A percentile compares a stretch with the other conserved stretches of the same genome.
Conservation (phyloP, 352 stramenopile genomes). For the Globisporangium polare region DNA sequence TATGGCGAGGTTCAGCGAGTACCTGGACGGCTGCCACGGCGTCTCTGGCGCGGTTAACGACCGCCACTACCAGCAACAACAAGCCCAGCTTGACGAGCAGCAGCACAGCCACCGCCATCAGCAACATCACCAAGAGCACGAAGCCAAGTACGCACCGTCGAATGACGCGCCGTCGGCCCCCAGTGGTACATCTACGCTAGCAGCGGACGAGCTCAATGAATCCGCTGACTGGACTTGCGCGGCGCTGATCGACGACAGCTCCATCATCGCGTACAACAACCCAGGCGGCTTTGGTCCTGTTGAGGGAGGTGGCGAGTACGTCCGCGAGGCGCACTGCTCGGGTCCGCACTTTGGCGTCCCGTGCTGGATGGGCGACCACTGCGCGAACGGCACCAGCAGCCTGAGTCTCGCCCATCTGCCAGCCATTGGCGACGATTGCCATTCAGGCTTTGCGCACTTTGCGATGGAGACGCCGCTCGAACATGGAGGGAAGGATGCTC, state of each 20-base stretch:
- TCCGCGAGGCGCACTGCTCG: slow-evolving; percentile 1
- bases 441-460: background rate
- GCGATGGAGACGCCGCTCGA: slow-evolving; percentile 2
- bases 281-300: background rate
- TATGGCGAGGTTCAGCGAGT: slow-evolving; percentile 10
- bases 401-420: background rate
- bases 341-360: slow-evolving; percentile 7
- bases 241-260: background rate
- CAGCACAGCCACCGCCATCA: background rate
- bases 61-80: background rate
- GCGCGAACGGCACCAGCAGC: background rate
- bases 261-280: background rate
- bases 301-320: background rate
- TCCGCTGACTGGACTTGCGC: slow-evolving; percentile 1
- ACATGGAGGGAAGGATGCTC: slow-evolving; percentile 16
- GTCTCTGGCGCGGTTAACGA: slow-evolving; percentile 1
- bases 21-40: slow-evolving; percentile 4
- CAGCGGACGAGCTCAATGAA: background rate
- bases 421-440: background rate
- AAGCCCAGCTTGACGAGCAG: background rate
- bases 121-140: background rate
- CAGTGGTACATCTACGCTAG: no score
- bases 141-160: background rate
- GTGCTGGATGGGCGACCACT: slow-evolving; percentile 3
- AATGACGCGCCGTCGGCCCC: background rate